These are phyloP conservation scores for Alliaria petiolata DNA, from an alignment of 345 rosid species.

Conservation along the genomic window DNA sequence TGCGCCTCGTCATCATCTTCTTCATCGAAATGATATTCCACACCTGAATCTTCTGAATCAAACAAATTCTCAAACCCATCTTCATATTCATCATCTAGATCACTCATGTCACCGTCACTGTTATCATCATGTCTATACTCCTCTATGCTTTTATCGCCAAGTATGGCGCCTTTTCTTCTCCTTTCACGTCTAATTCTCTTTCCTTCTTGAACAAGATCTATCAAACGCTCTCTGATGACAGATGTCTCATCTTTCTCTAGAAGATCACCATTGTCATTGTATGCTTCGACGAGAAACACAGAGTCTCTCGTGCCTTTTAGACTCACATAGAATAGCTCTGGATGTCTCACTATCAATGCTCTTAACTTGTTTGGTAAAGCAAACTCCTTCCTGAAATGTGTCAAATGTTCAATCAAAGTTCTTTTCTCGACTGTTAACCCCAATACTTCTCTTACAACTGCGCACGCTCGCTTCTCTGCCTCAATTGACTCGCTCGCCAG, in stretches of 20 bases:
- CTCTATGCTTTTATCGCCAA: background rate
- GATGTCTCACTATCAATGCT: conserved; percentile 73
- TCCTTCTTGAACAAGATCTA: conserved; percentile 61
- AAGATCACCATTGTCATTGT: conserved; percentile 61
- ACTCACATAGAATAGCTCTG: conserved; percentile 80
- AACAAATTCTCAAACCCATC: conserved; percentile 80
- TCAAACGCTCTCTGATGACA: conserved; percentile 47
- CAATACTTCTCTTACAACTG: conserved; percentile 62
- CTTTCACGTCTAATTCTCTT: conserved; percentile 64
- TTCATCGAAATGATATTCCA: conserved; percentile 43
- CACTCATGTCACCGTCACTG: background rate
- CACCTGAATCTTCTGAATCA: conserved; percentile 49
- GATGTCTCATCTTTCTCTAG: conserved; percentile 52
- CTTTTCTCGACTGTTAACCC: conserved; percentile 71
- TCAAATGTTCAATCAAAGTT: conserved; percentile 77
- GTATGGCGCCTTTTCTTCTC: conserved; percentile 33
- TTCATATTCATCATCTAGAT: conserved; percentile 39
- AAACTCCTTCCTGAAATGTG: conserved; percentile 86
- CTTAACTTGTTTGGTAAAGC: conserved; percentile 68
- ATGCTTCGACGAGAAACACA: conserved; percentile 68
- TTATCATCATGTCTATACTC: conserved; percentile 9
- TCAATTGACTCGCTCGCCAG: conserved; percentile 53
- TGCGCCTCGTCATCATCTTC: conserved; percentile 17
- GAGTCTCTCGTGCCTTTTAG: conserved; percentile 77
- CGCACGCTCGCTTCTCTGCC: conserved; percentile 84